phyloP scores from a whole-genome alignment of 2,329 filamentous ascomycete species.

The Beauveria varroae region DNA sequence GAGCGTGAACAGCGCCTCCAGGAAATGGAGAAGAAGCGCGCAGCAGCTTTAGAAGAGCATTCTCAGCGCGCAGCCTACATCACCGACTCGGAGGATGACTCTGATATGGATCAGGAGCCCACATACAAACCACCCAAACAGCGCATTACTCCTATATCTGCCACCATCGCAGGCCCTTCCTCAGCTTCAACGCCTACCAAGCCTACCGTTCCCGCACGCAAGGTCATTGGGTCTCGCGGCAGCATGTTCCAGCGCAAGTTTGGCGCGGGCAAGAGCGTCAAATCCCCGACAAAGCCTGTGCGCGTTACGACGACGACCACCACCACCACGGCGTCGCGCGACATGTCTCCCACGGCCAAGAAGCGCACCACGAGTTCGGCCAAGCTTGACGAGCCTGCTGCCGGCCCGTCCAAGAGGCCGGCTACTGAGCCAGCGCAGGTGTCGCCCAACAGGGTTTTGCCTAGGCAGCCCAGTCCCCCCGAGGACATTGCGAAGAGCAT shows the following conservation, averaged over 20 bases:
- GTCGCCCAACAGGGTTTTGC: neutral
- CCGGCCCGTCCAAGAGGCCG: constrained; percentile 28
- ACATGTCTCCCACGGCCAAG: constrained; percentile 16
- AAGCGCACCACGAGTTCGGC: neutral
- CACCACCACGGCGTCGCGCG: constrained; percentile 7
- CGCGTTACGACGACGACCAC: neutral
- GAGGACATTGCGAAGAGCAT: neutral
- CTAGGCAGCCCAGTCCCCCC: neutral
- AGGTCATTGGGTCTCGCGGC: neutral
- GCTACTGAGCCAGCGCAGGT: constrained; percentile 31
- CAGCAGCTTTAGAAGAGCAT: constrained; percentile 22
- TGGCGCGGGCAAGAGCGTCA: neutral
- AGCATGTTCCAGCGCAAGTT: constrained; percentile 11
- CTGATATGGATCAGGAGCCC: constrained; percentile 13
- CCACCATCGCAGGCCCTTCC: neutral
- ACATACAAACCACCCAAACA: neutral
- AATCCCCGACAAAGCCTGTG: neutral
- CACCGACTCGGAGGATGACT: constrained; percentile 33
- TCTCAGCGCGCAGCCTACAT: constrained; percentile 31
- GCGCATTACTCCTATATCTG: neutral
- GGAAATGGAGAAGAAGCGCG: constrained; percentile 17
- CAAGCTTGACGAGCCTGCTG: neutral
- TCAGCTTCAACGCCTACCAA: neutral
- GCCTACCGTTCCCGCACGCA: neutral
- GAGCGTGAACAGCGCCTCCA: constrained; percentile 15